phyloP scores from a whole-genome alignment of 257 asterid genomes.

The Coffea eugenioides region DNA sequence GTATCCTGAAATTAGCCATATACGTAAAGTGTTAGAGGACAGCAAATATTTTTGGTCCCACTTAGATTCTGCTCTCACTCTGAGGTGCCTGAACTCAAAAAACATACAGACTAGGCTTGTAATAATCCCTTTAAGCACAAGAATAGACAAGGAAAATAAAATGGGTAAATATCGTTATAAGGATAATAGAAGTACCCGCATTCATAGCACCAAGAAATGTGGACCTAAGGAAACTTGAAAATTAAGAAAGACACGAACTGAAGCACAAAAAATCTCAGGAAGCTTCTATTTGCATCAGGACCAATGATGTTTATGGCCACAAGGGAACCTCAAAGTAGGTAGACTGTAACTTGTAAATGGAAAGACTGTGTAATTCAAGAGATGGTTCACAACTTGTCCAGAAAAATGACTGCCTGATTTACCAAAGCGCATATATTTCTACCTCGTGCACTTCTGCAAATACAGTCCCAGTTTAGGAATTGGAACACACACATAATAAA shows the following conservation, averaged over 20 bases:
- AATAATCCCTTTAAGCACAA: background rate
- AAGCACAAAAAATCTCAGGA: background rate
- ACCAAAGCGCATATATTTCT: background rate
- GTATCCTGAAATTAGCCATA: slow-evolving; percentile 67
- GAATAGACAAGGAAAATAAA: background rate
- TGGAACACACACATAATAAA: background rate
- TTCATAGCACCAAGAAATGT: background rate
- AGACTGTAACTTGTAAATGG: background rate
- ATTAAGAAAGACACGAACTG: background rate
- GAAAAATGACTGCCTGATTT: background rate
- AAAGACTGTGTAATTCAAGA: background rate
- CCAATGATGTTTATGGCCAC: background rate
- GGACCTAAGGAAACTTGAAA: background rate
- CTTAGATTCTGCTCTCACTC: too few relatives aligned
- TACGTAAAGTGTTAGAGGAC: background rate
- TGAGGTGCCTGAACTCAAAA: background rate
- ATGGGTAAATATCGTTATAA: background rate
- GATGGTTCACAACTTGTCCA: background rate
- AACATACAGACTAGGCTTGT: background rate
- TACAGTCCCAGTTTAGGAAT: background rate
- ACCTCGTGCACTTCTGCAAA: background rate
- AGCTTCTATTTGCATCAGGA: background rate
- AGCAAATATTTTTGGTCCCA: background rate
- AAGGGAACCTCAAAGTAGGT: background rate
- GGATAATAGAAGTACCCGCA: background rate